A percentile compares a stretch with the other conserved stretches of the same genome.
phyloP scores from a whole-genome alignment of 1,284 basidiomycete genomes.

The Ceratobasidium papillatum region DNA sequence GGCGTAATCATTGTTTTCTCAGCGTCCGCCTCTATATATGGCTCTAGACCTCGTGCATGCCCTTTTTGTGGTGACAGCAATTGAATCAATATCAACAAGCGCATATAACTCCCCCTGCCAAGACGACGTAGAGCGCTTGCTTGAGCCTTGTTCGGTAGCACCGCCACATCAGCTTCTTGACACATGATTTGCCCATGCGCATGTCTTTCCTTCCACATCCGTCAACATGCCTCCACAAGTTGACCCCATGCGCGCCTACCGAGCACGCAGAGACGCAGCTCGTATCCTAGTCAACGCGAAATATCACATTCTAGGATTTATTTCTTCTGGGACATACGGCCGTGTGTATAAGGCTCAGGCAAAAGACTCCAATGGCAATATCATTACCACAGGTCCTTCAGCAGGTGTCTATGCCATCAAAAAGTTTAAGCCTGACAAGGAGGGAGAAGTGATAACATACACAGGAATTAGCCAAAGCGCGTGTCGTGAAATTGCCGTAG shows the following conservation, averaged over 20 bases:
- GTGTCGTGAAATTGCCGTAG: conserved; percentile 92
- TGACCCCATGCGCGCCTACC: conserved; percentile 86
- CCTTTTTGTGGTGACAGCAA: background rate
- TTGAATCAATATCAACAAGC: background rate
- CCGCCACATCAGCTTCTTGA: conserved; percentile 19
- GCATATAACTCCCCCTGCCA: conserved; percentile 16
- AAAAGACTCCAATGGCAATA: conserved; percentile 63
- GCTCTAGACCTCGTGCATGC: background rate
- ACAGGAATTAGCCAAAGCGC: conserved; percentile 98
- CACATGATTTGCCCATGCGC: background rate
- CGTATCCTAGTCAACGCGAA: conserved; percentile 76
- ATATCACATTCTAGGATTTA: conserved; percentile 95
- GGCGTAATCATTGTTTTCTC: background rate
- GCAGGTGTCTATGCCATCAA: conserved; percentile 91
- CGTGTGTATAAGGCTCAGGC: conserved; percentile 96
- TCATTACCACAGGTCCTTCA: conserved; percentile 18
- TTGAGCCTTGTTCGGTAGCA: conserved; percentile 14
- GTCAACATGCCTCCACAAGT: conserved; percentile 25
- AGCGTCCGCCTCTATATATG: background rate
- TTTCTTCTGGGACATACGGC: conserved; percentile 97
- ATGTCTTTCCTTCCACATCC: background rate
- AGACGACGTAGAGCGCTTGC: background rate
- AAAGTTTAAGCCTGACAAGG: conserved; percentile 99
- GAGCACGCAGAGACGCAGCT: conserved; percentile 75
- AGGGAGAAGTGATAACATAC: conserved; percentile 91